A percentile compares a stretch with the other conserved stretches of the same genome.
phyloP scores from a whole-genome alignment of 192 early-diverging fungal genomes.

The Linnemannia zychae region DNA sequence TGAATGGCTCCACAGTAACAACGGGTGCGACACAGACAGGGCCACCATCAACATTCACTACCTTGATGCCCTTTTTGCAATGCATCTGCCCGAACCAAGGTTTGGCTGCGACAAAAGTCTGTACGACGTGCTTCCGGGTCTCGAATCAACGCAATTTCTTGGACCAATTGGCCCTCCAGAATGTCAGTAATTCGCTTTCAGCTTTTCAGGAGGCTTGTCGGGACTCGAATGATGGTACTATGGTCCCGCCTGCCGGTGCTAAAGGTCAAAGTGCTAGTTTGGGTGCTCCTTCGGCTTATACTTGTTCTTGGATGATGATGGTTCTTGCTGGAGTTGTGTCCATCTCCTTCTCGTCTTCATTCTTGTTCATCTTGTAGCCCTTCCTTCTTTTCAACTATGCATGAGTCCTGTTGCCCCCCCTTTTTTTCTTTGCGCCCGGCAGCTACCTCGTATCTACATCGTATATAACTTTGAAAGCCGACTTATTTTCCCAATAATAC shows the following conservation, averaged over 20 bases:
- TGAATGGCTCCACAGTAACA: neutral
- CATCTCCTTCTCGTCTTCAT: neutral
- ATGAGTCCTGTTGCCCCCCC: neutral
- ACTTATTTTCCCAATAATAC: no score
- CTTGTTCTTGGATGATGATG: neutral
- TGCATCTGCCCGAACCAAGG: slow-evolving; percentile 52
- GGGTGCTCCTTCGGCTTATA: neutral
- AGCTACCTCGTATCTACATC: neutral
- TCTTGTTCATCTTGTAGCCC: neutral
- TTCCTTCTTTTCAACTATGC: neutral
- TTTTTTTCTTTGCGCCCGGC: neutral
- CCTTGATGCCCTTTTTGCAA: slow-evolving; percentile 32
- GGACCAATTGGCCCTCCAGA: slow-evolving; percentile 20
- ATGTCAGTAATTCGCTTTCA: slow-evolving; percentile 24
- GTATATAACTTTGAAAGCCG: no score
- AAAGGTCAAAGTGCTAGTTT: slow-evolving; percentile 30
- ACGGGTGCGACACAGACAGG: neutral
- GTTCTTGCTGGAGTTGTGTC: neutral
- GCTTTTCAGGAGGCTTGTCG: slow-evolving; percentile 40
- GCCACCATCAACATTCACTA: slow-evolving; percentile 35
- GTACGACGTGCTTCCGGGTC: slow-evolving; percentile 37
- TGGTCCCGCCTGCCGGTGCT: slow-evolving; percentile 23
- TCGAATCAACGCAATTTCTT: slow-evolving; percentile 35
- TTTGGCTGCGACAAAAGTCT: slow-evolving; percentile 32
- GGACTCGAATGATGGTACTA: slow-evolving; percentile 22